Conservation (phyloP, 495 filamentous ascomycete species). For the Tricharina praecox region DNA sequence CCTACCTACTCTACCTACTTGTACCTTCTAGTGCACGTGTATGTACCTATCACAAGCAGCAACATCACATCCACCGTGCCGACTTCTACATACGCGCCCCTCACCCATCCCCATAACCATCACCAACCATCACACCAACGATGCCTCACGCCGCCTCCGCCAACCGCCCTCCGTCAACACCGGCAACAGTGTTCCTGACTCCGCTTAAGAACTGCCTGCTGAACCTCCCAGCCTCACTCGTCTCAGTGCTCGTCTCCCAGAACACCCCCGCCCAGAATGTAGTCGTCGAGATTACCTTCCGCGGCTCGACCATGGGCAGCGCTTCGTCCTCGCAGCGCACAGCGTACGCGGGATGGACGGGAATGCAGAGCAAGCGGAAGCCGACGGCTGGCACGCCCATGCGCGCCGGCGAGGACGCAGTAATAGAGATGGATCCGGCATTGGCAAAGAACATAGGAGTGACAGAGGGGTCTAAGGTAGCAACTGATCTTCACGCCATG, state of each 20-base stretch:
- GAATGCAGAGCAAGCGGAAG: slow-evolving; percentile 80
- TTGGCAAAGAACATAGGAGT: slow-evolving; percentile 72
- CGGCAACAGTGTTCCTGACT: slow-evolving; percentile 43
- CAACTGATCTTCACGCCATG: slow-evolving; percentile 6
- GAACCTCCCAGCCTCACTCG: slow-evolving; percentile 75
- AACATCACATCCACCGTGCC: no score
- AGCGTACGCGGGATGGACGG: slow-evolving; percentile 60
- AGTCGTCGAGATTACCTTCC: slow-evolving; percentile 68
- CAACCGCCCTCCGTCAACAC: slow-evolving; percentile 16
- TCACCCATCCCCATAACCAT: not conserved
- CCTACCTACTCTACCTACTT: no score
- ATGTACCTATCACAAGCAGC: no score
- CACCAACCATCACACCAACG: not conserved
- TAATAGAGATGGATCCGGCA: slow-evolving; percentile 77
- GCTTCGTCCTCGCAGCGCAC: slow-evolving; percentile 47
- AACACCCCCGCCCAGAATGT: slow-evolving; percentile 94
- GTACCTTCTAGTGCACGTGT: no score
- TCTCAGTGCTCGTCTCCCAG: slow-evolving; percentile 63
- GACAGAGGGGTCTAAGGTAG: slow-evolving; percentile 68
- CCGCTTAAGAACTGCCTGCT: slow-evolving; percentile 86
- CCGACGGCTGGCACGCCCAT: slow-evolving; percentile 15
- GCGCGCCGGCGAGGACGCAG: slow-evolving; percentile 26
- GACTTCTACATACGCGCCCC: not conserved
- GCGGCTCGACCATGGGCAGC: slow-evolving; percentile 34
- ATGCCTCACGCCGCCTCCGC: slow-evolving; percentile 21